Evolutionary conservation across 2,329 filamentous ascomycete genomes (phyloP).

Genomic region (Pestalotiopsis sp.): DNA sequence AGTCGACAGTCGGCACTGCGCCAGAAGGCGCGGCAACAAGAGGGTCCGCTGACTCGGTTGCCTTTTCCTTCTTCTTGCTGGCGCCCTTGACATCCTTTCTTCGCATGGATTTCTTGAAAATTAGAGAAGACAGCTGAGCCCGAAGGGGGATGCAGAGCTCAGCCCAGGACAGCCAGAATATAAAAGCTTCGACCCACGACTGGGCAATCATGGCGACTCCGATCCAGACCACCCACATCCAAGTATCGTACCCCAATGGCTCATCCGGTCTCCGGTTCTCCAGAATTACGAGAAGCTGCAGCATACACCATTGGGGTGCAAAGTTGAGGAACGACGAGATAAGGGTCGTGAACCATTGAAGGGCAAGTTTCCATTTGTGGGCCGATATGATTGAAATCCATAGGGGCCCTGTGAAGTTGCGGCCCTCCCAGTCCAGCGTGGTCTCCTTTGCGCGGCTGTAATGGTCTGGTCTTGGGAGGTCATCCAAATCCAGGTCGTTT

Average conservation of each 20-base stretch:
- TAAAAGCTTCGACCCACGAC: constrained; percentile 63
- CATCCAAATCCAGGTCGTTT: constrained; percentile 60
- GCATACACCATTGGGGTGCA: constrained; percentile 69
- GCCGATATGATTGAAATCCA: constrained; percentile 62
- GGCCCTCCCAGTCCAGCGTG: constrained; percentile 50
- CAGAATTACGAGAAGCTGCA: constrained; percentile 65
- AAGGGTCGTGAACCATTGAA: constrained; percentile 62
- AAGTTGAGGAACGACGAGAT: constrained; percentile 62
- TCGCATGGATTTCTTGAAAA: constrained; percentile 77
- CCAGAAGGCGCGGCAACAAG: constrained; percentile 27
- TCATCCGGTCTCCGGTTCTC: constrained; percentile 54
- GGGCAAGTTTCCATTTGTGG: constrained; percentile 55
- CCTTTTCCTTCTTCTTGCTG: constrained; percentile 46
- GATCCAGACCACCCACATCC: constrained; percentile 69
- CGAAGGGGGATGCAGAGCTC: constrained; percentile 67
- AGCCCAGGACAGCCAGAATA: constrained; percentile 68
- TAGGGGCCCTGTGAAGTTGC: constrained; percentile 50
- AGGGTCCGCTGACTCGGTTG: constrained; percentile 30
- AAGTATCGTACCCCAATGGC: constrained; percentile 54
- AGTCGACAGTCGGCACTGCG: constrained; percentile 29
- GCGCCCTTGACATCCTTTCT: constrained; percentile 75
- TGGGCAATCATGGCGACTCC: constrained; percentile 60
- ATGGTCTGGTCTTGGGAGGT: constrained; percentile 64
- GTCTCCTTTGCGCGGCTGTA: constrained; percentile 52
- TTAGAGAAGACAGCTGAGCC: constrained; percentile 68